These are phyloP conservation scores for Paspalum vaginatum DNA, from an alignment of 176 grass and related monocot genomes.

Conservation along the genomic window DNA sequence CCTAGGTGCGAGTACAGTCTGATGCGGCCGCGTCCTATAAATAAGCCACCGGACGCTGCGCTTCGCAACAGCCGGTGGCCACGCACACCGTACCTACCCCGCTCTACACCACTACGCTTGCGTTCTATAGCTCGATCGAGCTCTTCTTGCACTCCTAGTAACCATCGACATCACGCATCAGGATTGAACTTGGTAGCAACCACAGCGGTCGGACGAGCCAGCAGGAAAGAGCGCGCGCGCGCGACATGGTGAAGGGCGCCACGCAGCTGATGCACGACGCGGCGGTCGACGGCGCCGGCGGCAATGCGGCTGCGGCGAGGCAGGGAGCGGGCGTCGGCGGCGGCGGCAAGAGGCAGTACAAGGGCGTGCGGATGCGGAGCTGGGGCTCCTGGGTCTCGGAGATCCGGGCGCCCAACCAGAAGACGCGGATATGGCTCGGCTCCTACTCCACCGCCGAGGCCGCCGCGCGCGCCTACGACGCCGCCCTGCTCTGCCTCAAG, in stretches of 20 bases:
- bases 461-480: conserved; percentile 93
- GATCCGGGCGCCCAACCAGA: conserved; percentile 92
- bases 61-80: conserved; percentile 42
- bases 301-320: conserved; percentile 34
- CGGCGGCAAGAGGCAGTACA: conserved; percentile 67
- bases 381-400: conserved; percentile 99
- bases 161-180: conserved; percentile 35
- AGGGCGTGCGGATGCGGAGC: conserved; percentile 92
- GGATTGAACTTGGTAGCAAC: background rate
- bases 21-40: conserved; percentile 42
- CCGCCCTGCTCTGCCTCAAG: conserved; percentile 92
- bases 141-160: conserved; percentile 8
- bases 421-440: conserved; percentile 96
- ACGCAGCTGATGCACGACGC: conserved; percentile 38
- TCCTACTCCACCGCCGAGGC: conserved; percentile 95
- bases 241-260: conserved; percentile 62
- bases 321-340: conserved; percentile 20
- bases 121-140: background rate
- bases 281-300: background rate
- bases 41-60: conserved; percentile 47
- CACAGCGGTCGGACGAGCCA: no score
- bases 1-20: background rate
- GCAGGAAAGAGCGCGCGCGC: no score
- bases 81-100: conserved; percentile 10
- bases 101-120: background rate